Evolutionary conservation across 805 yeast genomes (phyloP).

Genomic region (Barnettozyma vustinii): DNA sequence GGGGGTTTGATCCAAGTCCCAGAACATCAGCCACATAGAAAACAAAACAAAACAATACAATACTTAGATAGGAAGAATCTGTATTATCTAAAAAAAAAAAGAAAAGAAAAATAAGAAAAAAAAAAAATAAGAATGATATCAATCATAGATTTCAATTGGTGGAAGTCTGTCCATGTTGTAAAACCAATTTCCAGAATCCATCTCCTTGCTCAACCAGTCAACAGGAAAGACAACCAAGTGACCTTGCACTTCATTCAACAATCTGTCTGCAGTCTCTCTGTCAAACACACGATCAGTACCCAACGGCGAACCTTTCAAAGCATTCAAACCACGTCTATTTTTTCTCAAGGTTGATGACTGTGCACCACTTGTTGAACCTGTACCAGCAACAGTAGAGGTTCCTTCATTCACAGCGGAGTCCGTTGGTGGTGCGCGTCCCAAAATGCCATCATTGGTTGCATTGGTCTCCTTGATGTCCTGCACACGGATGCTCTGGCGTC

Average conservation of each 20-base stretch:
- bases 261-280: slow-evolving; percentile 67
- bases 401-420: not conserved
- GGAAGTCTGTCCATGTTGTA: slow-evolving; percentile 90
- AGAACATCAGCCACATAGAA: slow-evolving; percentile 3
- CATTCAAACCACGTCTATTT: slow-evolving; percentile 32
- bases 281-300: slow-evolving; percentile 54
- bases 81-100: not conserved
- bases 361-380: not conserved
- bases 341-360: slow-evolving; percentile 1
- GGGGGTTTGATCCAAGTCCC: slow-evolving; percentile 6
- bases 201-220: slow-evolving; percentile 83
- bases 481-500: slow-evolving; percentile 10
- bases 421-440: slow-evolving; percentile 15
- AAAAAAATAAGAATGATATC: slow-evolving; percentile 1
- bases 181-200: slow-evolving; percentile 92
- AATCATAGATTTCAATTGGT: slow-evolving; percentile 91
- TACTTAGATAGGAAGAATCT: not conserved
- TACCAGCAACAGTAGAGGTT: not conserved
- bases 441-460: slow-evolving; percentile 2
- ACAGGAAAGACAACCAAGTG: slow-evolving; percentile 88
- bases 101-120: too few relatives aligned
- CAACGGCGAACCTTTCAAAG: slow-evolving; percentile 26
- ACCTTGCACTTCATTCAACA: slow-evolving; percentile 72
- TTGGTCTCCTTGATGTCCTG: slow-evolving; percentile 6
- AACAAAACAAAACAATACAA: not conserved